phyloP scores from a whole-genome alignment of 306 rosid species.

The Abrus precatorius region DNA sequence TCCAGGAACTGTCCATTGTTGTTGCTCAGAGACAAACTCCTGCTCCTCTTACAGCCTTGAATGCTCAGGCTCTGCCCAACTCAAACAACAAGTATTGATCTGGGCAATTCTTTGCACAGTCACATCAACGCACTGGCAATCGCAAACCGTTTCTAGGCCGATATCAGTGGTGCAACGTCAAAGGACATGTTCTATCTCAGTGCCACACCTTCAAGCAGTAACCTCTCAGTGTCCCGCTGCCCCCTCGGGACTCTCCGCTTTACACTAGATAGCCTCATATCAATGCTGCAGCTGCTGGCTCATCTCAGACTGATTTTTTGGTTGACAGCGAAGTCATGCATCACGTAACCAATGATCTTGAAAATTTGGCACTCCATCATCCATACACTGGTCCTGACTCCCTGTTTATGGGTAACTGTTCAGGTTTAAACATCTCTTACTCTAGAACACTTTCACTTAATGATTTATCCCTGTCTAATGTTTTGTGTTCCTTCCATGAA shows the following conservation, averaged over 20 bases:
- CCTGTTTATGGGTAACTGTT: slow-evolving; percentile 17
- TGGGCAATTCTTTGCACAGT: too few species aligned
- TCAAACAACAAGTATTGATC: too few species aligned
- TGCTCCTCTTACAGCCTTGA: too few species aligned
- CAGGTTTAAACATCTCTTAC: slow-evolving; percentile 7
- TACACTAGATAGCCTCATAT: not conserved
- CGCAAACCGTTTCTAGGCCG: too few species aligned
- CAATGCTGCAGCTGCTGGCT: not conserved
- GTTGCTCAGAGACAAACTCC: too few species aligned
- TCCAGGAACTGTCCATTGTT: too few species aligned
- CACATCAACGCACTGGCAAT: too few species aligned
- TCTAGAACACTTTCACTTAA: too few species aligned
- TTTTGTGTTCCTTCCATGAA: too few species aligned
- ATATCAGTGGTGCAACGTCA: too few species aligned
- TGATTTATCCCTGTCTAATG: too few species aligned
- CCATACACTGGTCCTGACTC: not conserved
- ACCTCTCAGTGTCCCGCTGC: not conserved
- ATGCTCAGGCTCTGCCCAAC: too few species aligned
- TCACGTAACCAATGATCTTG: slow-evolving; percentile 22
- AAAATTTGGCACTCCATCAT: not conserved
- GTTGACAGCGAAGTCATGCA: slow-evolving; percentile 11
- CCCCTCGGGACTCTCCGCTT: not conserved
- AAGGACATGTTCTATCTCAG: not conserved
- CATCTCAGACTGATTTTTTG: not conserved
- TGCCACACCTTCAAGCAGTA: slow-evolving; percentile 12